Conservation (phyloP, 228 moss, liverwort and hornwort species). For the Sphagnum fallax region DNA sequence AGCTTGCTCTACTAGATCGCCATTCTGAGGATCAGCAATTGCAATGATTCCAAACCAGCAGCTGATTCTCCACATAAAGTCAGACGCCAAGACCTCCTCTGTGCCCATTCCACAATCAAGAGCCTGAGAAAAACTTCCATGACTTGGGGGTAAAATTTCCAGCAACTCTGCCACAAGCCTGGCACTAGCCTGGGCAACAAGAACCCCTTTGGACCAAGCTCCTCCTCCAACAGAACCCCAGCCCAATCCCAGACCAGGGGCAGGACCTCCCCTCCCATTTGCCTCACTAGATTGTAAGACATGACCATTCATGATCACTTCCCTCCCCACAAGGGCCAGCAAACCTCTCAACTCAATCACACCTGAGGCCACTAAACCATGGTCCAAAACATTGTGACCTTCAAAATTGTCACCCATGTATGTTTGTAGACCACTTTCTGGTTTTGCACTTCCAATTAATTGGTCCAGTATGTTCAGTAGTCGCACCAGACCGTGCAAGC, state of each 20-base stretch:
- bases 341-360: conserved; percentile 33
- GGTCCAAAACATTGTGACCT: conserved; percentile 41
- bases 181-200: conserved; percentile 64
- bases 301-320: conserved; percentile 26
- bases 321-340: conserved; percentile 35
- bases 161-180: conserved; percentile 55
- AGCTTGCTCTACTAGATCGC: conserved; percentile 41
- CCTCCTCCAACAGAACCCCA: conserved; percentile 85
- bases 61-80: conserved; percentile 44
- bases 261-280: conserved; percentile 79
- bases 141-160: conserved; percentile 14
- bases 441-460: conserved; percentile 45
- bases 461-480: conserved; percentile 54
- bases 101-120: neutral
- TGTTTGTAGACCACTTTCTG: conserved; percentile 17
- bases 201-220: conserved; percentile 58
- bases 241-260: conserved; percentile 81
- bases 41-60: conserved; percentile 62
- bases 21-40: conserved; percentile 48
- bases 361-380: conserved; percentile 53
- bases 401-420: conserved; percentile 18
- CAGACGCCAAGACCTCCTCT: conserved; percentile 3
- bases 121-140: neutral
- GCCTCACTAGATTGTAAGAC: conserved; percentile 46
- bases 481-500: conserved; percentile 58